Conservation (phyloP, 1,139 yeast genomes). For the Kluyveromyces sp. region DNA sequence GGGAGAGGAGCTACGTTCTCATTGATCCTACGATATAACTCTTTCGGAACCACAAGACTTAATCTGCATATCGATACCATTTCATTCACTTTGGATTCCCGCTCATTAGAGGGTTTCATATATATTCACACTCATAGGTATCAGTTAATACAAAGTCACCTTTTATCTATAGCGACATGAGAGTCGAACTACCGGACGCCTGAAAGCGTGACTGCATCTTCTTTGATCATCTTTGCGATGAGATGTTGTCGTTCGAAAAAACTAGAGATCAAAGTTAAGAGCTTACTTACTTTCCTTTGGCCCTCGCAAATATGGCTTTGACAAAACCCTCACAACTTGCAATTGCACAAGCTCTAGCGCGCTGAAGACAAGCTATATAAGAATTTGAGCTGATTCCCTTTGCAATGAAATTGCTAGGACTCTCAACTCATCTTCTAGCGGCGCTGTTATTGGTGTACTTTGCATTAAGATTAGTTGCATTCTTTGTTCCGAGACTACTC, state of each 20-base stretch:
- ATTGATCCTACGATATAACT: neutral
- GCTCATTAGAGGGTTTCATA: neutral
- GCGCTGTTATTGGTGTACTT: constrained; percentile 6
- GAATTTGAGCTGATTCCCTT: neutral
- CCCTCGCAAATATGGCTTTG: no score
- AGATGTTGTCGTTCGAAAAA: no score
- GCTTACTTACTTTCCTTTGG: no score
- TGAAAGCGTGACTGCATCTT: neutral
- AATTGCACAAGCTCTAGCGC: no score
- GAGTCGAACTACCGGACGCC: no score
- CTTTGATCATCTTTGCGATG: no score
- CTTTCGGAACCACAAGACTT: neutral
- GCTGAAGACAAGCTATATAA: no score
- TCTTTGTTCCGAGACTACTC: constrained; percentile 13
- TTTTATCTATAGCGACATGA: neutral
- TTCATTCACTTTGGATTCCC: neutral
- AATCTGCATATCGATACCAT: neutral
- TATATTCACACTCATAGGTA: neutral
- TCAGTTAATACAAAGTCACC: neutral
- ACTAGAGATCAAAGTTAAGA: no score
- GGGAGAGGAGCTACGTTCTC: neutral
- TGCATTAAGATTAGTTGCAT: constrained; percentile 6
- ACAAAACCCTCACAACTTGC: no score
- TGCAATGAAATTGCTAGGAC: neutral
- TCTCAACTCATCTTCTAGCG: neutral